A percentile compares a stretch with the other conserved stretches of the same genome.
Evolutionary conservation across 2,329 filamentous ascomycete species (phyloP).

Genomic region (Diaporthe citrichinensis): DNA sequence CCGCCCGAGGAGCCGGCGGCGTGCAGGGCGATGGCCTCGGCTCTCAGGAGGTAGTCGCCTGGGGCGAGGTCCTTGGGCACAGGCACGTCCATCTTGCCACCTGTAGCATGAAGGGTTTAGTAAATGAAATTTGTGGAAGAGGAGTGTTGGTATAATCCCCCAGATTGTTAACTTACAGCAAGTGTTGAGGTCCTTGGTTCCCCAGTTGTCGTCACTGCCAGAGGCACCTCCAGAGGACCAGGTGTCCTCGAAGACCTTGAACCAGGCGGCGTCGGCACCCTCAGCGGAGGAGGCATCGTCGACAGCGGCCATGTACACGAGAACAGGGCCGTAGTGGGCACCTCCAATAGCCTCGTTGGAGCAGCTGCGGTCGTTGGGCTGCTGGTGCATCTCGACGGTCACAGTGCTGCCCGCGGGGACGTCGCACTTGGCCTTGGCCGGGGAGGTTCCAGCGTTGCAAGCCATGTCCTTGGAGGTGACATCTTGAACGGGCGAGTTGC

Average conservation of each 20-base stretch:
- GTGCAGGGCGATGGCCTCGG: slow-evolving; percentile 65
- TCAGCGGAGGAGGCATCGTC: slow-evolving; percentile 53
- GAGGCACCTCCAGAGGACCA: slow-evolving; percentile 54
- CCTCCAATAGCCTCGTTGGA: slow-evolving; percentile 63
- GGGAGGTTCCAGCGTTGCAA: slow-evolving; percentile 58
- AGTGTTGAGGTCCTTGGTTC: slow-evolving; percentile 57
- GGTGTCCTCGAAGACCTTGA: slow-evolving; percentile 65
- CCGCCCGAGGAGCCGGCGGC: slow-evolving; percentile 52
- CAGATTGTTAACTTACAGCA: slow-evolving; percentile 44
- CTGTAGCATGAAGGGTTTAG: slow-evolving; percentile 40
- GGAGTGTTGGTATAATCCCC: not conserved
- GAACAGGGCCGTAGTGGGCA: slow-evolving; percentile 65
- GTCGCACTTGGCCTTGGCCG: slow-evolving; percentile 58
- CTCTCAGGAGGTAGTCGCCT: slow-evolving; percentile 62
- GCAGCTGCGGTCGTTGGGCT: slow-evolving; percentile 59
- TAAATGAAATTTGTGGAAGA: not conserved
- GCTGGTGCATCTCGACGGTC: slow-evolving; percentile 69
- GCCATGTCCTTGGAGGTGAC: slow-evolving; percentile 58
- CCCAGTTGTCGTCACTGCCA: slow-evolving; percentile 62
- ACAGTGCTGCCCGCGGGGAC: slow-evolving; percentile 63
- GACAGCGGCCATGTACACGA: slow-evolving; percentile 64
- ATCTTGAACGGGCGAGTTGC: slow-evolving; percentile 66
- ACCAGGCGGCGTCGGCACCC: slow-evolving; percentile 56
- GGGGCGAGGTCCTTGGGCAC: slow-evolving; percentile 51
- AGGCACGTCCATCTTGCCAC: slow-evolving; percentile 54